phyloP scores from a whole-genome alignment of 164 flowering plant species.

The Annona cherimola region DNA sequence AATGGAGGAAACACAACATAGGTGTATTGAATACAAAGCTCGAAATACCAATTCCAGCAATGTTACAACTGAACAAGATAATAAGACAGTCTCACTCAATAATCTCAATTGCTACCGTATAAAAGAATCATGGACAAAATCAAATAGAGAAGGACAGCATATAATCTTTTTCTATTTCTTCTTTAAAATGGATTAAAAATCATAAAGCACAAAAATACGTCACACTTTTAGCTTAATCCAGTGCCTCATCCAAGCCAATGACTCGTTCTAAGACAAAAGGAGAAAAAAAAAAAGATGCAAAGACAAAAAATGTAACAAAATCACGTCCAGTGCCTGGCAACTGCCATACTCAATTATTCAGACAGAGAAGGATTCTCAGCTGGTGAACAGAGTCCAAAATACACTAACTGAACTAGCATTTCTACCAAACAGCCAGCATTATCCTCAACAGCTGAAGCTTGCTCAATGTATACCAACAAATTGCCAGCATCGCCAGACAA shows the following conservation, averaged over 20 bases:
- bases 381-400: not conserved
- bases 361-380: not conserved
- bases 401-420: not conserved
- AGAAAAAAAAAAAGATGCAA: no score
- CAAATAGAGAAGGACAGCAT: not conserved
- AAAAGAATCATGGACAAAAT: not conserved
- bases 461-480: not conserved
- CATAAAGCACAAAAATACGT: no score
- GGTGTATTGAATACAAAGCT: not conserved
- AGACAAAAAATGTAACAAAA: no score
- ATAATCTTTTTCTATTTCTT: not conserved
- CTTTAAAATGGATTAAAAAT: not conserved
- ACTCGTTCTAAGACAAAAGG: no score
- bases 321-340: no score
- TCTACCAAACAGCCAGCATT: not conserved
- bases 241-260: no score
- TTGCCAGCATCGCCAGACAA: not conserved
- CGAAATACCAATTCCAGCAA: not conserved
- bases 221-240: no score
- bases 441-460: not conserved
- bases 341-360: no score
- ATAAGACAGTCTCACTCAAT: not conserved
- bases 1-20: not conserved
- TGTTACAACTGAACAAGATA: not conserved
- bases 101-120: not conserved